Base-by-base conservation (phyloP, 148 eudicot species). In the Oxyria digyna region DNA sequence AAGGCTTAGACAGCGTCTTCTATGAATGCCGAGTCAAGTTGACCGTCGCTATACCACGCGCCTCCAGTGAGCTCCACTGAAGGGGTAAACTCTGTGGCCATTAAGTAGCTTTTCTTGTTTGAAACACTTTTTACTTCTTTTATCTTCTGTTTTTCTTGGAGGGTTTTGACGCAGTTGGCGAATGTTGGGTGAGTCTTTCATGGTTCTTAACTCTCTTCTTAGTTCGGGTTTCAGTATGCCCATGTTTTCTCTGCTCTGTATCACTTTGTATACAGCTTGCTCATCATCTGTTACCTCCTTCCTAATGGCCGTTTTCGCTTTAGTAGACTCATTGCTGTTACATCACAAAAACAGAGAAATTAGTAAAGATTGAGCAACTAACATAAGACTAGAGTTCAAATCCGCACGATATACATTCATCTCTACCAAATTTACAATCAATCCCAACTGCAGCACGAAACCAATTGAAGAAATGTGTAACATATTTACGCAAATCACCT, bases 21-120 rank as follows among this genome's bases (percentile, higher is more conserved):
- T 13, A 90, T 81, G 69, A 77, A 73, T 0, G 65, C 78, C 8
- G 1, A 52, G 72, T 94, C 89, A 10, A 94, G 86, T 1, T 71
- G 41, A 42, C 97, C 97, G 6, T 81, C 84, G 0, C 65, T 74
- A 72, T 90, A 94, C 92, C 92, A 94, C 24, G 72, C 79, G 32
- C 93, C 97, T 13, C 99, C 97, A 6, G 86, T 85, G 8, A 91
- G 37, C 45, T 83, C 91, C 45, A 63, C 73, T 0, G 99, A 85
- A 8, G 97, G 87, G 68, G 85, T 82, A 67, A 86, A 83, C 73
- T 94, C 96, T 0, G 12, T 42, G 11, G 84, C 96, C 83, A 94
- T 78, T 50, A 73, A 84, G 45, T 73, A 85, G 49, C 81, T 84
- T 71, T 70, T 87, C 35, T 78, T 84, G 73, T 69, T 69, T 10